Evolutionary conservation across 192 early-diverging fungal species (phyloP), one percentile per base, ranked within the genome.

Genomic region (Chytriomyces sp.): DNA sequence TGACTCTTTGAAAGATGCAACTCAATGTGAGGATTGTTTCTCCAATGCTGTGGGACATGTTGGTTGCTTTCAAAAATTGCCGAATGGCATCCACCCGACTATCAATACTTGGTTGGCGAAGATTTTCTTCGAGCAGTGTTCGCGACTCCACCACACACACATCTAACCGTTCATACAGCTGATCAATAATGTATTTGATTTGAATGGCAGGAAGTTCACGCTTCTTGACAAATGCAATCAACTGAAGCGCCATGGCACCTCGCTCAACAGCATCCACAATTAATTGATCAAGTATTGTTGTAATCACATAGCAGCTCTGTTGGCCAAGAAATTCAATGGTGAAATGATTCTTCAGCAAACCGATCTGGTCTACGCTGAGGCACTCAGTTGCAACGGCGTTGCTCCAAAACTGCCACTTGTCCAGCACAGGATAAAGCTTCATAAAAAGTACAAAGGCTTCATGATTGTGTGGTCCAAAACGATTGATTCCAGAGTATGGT

Each of bases 101-200:
- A 7, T 65, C 63, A 65, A 65, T 71, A 1, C n/a, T 60, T 4
- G 57, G 8, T 17, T 41, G 53, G 52, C 8, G 17, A 49, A 68
- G 36, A 3, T 28, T 31, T 10, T 12, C 19, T 28, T 65, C 44
- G 6, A 65, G 34, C 30, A 39, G 8, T 52, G 12, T 14, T 8
- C 31, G 14, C 37, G 19, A 7, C 19, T 62, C 34, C 8, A 37
- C 14, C 12, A 25, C 38, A 1, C 34, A 17, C 12, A 33, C 30
- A 57, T 57, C 55, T 28, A 57, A 28, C 12, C 30, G 12, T 10
- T 57, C 10, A 10, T 28, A 10, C 0, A 57, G 28, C 22, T 25
- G 14, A 28, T 0, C 17, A 17, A 57, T 30, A 12, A 25, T 12
- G 10, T n/a, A 17, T 12, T 57, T 28, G 28, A 57, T 57, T 10